Evolutionary conservation across 208 protist genomes (phyloP).

Genomic region (Giardia duodenalis): DNA sequence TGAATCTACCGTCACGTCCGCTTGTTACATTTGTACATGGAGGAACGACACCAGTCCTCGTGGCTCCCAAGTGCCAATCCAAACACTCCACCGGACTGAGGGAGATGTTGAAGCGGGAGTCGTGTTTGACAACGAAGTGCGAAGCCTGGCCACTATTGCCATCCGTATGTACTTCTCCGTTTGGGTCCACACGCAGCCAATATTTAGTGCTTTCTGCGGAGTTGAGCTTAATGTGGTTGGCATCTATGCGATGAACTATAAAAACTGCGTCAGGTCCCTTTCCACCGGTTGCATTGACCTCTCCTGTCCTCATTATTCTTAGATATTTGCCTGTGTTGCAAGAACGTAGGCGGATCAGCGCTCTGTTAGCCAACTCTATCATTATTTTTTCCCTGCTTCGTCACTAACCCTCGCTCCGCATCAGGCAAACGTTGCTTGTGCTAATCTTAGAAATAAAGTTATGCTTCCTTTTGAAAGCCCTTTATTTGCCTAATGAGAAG

Average conservation of each 20-base stretch:
- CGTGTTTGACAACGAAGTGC: background rate
- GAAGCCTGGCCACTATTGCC: background rate
- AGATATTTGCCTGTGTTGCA: background rate
- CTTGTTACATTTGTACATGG: background rate
- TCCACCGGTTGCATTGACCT: constrained; percentile 3
- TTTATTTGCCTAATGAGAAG: no score
- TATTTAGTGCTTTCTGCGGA: background rate
- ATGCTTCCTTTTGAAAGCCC: no score
- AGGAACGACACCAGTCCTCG: background rate
- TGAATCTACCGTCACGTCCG: background rate
- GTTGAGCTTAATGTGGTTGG: background rate
- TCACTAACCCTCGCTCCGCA: background rate
- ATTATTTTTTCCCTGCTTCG: background rate
- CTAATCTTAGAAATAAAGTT: no score
- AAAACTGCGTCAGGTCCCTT: constrained; percentile 1
- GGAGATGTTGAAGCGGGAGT: background rate
- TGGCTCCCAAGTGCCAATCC: constrained; percentile 5
- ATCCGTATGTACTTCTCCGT: background rate
- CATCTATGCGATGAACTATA: constrained; percentile 13
- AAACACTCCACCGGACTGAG: background rate
- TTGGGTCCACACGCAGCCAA: background rate
- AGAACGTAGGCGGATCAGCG: background rate
- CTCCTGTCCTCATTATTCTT: background rate
- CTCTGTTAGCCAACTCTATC: constrained; percentile 14
- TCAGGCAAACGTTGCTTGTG: background rate